Base-by-base conservation (phyloP, 177 flowering plant species). In the Telopea speciosissima region DNA sequence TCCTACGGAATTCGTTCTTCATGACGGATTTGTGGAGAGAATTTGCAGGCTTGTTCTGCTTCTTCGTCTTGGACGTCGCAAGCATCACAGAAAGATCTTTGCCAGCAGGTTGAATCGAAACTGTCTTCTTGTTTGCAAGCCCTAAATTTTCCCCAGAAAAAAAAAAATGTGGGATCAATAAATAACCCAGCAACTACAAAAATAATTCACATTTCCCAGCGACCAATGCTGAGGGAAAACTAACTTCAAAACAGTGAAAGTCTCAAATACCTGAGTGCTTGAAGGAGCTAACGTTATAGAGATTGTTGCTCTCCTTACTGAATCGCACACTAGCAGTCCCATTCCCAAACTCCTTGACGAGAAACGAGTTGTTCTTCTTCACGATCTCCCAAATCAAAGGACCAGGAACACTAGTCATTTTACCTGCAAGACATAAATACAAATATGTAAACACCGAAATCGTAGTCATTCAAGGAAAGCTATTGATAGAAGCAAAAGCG, bases 371-470 rank as follows among this genome's bases (percentile, higher is more conserved):
- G 86, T 91, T 92, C 85, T 74, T 92, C 90, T 91, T 92, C 79
- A 92, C 97, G 26, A 92, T 84, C 87, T 92, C 95, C 96, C 98
- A 93, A 5, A 93, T 76, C 89, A 93, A 77, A 49, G 82, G 82
- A 61, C 90, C 93, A n/a, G 93, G 95, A 3, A 93, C 86, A 1
- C 90, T 79, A 67, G 98, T 80, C 98, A 90, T 92, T 72, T 70
- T 74, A 69, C 79, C 77, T 67, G 56, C 64, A 42, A 36, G 59
- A 26, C 68, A 67, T 54, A 49, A 45, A 13, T 28, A 19, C n/a
- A n/a, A 40, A 10, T 22, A 23, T 23, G 13, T 21, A 22, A 24
- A 22, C 17, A 9, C 10, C 13, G 3, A 49, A 12, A 49, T 49
- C 54, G 17, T 1, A 0, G 19, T 49, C 19, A 5, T 2, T 49